Percentiles rank a stretch among this genome's conserved stretches.
Evolutionary conservation across 129 eudicot species (phyloP).

Genomic region (Kitagawia praeruptora): DNA sequence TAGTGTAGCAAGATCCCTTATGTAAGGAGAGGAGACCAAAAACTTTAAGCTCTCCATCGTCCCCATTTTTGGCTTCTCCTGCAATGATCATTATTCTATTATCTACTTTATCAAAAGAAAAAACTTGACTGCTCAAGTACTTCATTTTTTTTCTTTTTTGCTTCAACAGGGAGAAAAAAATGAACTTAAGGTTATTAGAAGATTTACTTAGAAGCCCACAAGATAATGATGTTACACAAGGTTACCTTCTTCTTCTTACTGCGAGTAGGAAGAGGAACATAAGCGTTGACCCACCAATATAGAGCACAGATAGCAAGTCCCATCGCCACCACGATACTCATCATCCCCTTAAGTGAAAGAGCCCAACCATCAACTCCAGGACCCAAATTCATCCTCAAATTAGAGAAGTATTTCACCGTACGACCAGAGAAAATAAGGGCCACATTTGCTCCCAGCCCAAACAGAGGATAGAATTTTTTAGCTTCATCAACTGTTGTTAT

Average conservation of each 20-base stretch:
- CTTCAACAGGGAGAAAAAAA: background rate
- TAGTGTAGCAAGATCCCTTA: conserved; percentile 91
- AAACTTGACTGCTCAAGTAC: background rate
- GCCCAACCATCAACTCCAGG: conserved; percentile 99
- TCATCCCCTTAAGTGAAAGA: conserved; percentile 81
- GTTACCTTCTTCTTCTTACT: conserved; percentile 95
- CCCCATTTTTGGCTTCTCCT: conserved; percentile 92
- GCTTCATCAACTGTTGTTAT: conserved; percentile 96
- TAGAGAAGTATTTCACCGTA: conserved; percentile 94
- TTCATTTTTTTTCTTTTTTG: background rate
- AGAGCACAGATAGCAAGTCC: conserved; percentile 69
- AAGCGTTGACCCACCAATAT: conserved; percentile 92
- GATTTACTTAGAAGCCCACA: background rate
- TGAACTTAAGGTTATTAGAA: background rate
- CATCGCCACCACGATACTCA: conserved; percentile 88
- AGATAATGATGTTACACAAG: background rate
- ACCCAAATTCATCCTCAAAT: conserved; percentile 63
- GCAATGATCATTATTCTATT: conserved; percentile 16
- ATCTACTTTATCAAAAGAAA: background rate
- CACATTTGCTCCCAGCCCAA: conserved; percentile 98
- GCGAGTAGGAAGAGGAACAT: conserved; percentile 83
- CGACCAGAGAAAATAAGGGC: conserved; percentile 96
- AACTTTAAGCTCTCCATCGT: conserved; percentile 97
- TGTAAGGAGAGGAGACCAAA: conserved; percentile 80
- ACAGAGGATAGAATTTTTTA: conserved; percentile 85